Evolutionary conservation across 2,329 filamentous ascomycete species (phyloP), one percentile per base, ranked within the genome.

Genomic region (Phaeosphaeria sp.): DNA sequence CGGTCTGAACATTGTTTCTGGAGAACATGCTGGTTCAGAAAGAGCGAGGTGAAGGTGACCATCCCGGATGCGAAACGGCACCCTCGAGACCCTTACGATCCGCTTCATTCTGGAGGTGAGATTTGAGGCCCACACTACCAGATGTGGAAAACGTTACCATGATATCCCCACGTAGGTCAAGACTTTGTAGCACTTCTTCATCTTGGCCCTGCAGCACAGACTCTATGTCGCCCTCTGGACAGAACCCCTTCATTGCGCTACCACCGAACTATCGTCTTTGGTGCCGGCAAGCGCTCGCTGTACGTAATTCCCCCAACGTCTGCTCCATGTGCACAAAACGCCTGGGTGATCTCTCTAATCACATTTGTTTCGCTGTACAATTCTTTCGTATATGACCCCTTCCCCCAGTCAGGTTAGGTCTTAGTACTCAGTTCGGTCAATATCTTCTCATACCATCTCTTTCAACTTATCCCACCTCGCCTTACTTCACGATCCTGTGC

Each of bases 131-230:
- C 62, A 66, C 64, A 63, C 30, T 60, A 39, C 57, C 52, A 49
- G 46, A 59, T 62, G 45, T 56, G 55, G 64, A 55, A 55, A 59
- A 55, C 55, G 55, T 53, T 49, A 59, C 60, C 57, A 58, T 60
- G 22, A 47, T 27, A 56, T 60, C 56, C 65, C 57, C 56, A 63
- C 63, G 55, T 55, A 55, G 42, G 49, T 53, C 49, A 54, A 57
- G 50, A 59, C 50, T 49, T 52, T 53, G 18, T 42, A 58, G 46
- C 40, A 30, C 22, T 43, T 25, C 25, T 56, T 44, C 33, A 49
- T 47, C 56, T 55, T 64, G 54, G 56, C 58, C 53, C 30, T 54
- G 52, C 54, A 56, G 49, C 48, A 53, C 47, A 54, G 45, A 49
- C 51, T 33, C 55, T 51, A 43, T 27, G 42, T 45, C 51, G 17